phyloP scores from a whole-genome alignment of 805 yeast species.

The Wickerhamomyces chaumierensis region DNA sequence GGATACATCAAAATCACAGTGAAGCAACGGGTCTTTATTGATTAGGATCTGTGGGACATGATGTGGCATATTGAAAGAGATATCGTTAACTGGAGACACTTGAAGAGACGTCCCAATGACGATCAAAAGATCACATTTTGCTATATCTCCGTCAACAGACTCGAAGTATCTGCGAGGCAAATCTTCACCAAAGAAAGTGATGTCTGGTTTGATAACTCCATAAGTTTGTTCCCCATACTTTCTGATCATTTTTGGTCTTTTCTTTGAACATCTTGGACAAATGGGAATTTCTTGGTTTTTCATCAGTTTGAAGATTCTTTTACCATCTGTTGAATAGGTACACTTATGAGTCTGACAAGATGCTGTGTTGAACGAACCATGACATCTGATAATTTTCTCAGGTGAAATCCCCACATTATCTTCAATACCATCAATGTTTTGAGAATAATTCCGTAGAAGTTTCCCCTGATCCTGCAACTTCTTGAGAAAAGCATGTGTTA shows the following conservation, averaged over 20 bases:
- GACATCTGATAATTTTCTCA: slow-evolving; percentile 75
- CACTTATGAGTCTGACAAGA: slow-evolving; percentile 60
- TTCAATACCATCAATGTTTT: slow-evolving; percentile 83
- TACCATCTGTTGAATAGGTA: slow-evolving; percentile 53
- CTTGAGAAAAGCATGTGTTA: slow-evolving; percentile 72
- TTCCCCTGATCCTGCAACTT: slow-evolving; percentile 66
- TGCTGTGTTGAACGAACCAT: slow-evolving; percentile 86
- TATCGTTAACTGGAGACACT: slow-evolving; percentile 86
- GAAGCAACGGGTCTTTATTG: slow-evolving; percentile 65
- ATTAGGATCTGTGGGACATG: slow-evolving; percentile 75
- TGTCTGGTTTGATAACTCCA: slow-evolving; percentile 88
- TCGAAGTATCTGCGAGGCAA: slow-evolving; percentile 63
- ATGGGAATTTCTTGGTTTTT: slow-evolving; percentile 49
- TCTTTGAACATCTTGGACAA: slow-evolving; percentile 55
- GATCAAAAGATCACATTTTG: slow-evolving; percentile 63
- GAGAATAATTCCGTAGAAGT: slow-evolving; percentile 76
- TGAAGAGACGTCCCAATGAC: slow-evolving; percentile 87
- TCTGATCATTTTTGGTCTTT: slow-evolving; percentile 25
- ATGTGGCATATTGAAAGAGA: slow-evolving; percentile 63
- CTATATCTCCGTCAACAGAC: slow-evolving; percentile 44
- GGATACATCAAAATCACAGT: slow-evolving; percentile 69
- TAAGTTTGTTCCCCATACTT: slow-evolving; percentile 30
- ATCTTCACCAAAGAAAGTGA: slow-evolving; percentile 83
- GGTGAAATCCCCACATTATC: slow-evolving; percentile 61
- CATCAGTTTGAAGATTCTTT: slow-evolving; percentile 47